Percentiles rank a stretch among this genome's conserved stretches.
phyloP scores from a whole-genome alignment of 495 filamentous ascomycete species.

The Penicillium goetzii region DNA sequence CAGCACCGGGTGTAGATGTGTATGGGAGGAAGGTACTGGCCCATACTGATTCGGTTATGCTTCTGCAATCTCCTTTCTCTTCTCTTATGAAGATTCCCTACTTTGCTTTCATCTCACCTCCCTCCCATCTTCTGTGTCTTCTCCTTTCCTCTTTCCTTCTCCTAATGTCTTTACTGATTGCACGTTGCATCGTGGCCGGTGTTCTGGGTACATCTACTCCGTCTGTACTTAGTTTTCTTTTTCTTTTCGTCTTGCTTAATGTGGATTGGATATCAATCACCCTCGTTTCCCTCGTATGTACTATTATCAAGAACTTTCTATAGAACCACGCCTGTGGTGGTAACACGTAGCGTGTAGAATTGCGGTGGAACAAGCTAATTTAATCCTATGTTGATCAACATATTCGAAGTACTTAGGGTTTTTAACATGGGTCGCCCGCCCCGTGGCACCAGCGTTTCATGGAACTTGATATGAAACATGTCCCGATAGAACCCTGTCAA shows the following conservation, averaged over 20 bases:
- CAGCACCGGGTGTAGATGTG: too few relatives aligned
- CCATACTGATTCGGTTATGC: background rate
- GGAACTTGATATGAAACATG: background rate
- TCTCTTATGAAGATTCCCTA: constrained; percentile 1
- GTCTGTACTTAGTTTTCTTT: constrained; percentile 10
- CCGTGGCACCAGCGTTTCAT: background rate
- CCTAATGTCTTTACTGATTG: constrained; percentile 9
- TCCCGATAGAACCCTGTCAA: background rate
- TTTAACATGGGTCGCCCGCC: background rate
- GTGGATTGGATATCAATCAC: constrained; percentile 3
- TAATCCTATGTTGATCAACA: background rate
- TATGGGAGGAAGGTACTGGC: background rate
- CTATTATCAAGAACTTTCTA: background rate
- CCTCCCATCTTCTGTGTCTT: constrained; percentile 19
- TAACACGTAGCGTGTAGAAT: background rate
- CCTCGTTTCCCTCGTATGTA: background rate
- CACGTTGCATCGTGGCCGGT: constrained; percentile 11
- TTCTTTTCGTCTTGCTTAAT: constrained; percentile 12
- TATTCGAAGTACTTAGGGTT: background rate
- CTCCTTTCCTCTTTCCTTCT: constrained; percentile 8
- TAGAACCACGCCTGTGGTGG: background rate
- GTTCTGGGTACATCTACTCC: constrained; percentile 6
- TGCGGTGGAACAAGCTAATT: background rate
- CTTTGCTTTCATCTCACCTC: constrained; percentile 12
- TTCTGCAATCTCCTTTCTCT: background rate